phyloP scores from a whole-genome alignment of 1,284 basidiomycete genomes.

The Tilletia caries region DNA sequence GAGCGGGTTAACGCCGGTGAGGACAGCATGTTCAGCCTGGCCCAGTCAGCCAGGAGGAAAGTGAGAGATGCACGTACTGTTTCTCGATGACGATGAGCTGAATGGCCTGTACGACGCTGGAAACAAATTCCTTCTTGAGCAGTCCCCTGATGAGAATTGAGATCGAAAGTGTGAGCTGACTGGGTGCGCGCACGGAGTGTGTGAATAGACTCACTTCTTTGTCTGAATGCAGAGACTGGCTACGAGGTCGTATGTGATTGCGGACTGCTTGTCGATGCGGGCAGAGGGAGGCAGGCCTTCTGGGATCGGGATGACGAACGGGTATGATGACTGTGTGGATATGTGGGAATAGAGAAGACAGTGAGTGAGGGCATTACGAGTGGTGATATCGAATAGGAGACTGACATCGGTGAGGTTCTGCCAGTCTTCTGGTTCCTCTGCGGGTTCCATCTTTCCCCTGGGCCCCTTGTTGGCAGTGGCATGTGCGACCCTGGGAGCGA shows the following conservation, averaged over 20 bases:
- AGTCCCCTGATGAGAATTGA: slow-evolving; percentile 32
- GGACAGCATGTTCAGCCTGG: no score
- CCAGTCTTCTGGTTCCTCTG: slow-evolving; percentile 8
- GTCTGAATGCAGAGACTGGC: slow-evolving; percentile 42
- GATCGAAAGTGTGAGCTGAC: neutral
- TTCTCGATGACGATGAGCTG: slow-evolving; percentile 47
- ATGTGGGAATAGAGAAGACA: neutral
- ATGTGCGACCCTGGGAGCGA: slow-evolving; percentile 8
- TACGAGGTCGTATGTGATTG: slow-evolving; percentile 49
- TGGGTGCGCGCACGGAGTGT: neutral
- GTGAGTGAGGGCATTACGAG: neutral
- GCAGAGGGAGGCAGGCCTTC: slow-evolving; percentile 48
- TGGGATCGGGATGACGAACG: slow-evolving; percentile 43
- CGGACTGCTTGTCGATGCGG: slow-evolving; percentile 44
- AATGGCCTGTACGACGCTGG: slow-evolving; percentile 42
- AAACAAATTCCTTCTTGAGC: slow-evolving; percentile 30
- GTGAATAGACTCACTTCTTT: slow-evolving; percentile 5
- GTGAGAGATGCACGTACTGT: slow-evolving; percentile 22
- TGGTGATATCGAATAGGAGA: no score
- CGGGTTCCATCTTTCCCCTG: slow-evolving; percentile 5
- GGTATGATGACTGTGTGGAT: slow-evolving; percentile 26
- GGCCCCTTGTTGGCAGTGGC: neutral
- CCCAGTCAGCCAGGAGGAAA: no score
- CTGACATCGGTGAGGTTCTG: neutral
- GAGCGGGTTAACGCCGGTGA: neutral